Evolutionary conservation across 108 stramenopile genomes (phyloP).

Genomic region (Skeletonema costatum): DNA sequence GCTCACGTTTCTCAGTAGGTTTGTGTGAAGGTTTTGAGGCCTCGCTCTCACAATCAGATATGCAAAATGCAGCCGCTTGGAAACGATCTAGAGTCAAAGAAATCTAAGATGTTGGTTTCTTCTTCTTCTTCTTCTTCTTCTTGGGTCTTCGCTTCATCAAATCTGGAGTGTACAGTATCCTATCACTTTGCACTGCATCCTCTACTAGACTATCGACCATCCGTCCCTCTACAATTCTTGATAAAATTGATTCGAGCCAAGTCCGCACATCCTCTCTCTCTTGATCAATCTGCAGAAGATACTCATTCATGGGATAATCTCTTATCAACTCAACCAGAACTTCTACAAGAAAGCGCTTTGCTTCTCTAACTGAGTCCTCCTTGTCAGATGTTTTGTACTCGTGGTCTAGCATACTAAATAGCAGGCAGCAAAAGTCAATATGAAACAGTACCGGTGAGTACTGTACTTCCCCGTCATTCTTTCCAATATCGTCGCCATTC

Average conservation of each 20-base stretch:
- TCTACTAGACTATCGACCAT: neutral
- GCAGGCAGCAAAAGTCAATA: conserved; percentile 61
- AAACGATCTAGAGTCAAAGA: no score
- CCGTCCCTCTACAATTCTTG: neutral
- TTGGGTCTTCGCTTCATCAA: conserved; percentile 18
- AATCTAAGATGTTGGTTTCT: neutral
- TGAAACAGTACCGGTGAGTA: conserved; percentile 71
- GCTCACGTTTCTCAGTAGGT: no score
- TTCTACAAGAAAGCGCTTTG: conserved; percentile 31
- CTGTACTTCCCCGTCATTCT: conserved; percentile 70
- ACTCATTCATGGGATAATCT: conserved; percentile 54
- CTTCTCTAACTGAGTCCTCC: conserved; percentile 5
- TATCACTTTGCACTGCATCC: conserved; percentile 40
- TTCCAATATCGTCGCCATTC: neutral
- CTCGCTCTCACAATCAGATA: no score
- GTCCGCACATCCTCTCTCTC: conserved; percentile 35
- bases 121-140: conserved; percentile 22
- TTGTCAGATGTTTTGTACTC: conserved; percentile 21
- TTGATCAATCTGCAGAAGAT: conserved; percentile 50
- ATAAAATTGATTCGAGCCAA: conserved; percentile 50
- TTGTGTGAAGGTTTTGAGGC: no score
- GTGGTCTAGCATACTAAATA: conserved; percentile 51
- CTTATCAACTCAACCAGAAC: conserved; percentile 40
- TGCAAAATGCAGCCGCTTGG: no score
- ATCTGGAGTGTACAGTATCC: conserved; percentile 54